phyloP scores from a whole-genome alignment of 768 basidiomycete species.

The Boletales sp. region DNA sequence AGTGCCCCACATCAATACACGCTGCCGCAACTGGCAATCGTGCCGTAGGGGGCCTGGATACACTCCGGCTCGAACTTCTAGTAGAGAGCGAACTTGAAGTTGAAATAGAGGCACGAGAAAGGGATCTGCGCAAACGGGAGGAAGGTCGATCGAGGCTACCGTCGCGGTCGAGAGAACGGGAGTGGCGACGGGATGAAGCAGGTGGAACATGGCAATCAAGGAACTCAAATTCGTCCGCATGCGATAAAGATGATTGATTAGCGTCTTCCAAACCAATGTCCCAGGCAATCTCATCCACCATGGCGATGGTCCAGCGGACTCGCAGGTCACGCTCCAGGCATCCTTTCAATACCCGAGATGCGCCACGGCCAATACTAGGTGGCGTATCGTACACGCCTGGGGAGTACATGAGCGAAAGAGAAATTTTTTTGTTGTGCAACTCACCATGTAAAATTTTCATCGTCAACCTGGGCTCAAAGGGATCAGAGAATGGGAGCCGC shows the following conservation, averaged over 20 bases:
- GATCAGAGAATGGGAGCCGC: slow-evolving; percentile 81
- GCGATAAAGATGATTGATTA: slow-evolving; percentile 25
- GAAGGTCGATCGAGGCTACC: slow-evolving; percentile 14
- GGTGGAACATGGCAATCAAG: slow-evolving; percentile 12
- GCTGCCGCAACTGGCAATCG: slow-evolving; percentile 23
- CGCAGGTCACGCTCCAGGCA: slow-evolving; percentile 67
- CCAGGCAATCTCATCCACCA: slow-evolving; percentile 80
- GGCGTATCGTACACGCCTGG: slow-evolving; percentile 65
- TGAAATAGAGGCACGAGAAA: slow-evolving; percentile 46
- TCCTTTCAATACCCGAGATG: slow-evolving; percentile 69
- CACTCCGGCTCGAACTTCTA: slow-evolving; percentile 38
- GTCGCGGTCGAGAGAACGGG: slow-evolving; percentile 29
- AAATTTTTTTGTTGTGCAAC: slow-evolving; percentile 23
- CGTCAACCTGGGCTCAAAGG: slow-evolving; percentile 87
- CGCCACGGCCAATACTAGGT: slow-evolving; percentile 51
- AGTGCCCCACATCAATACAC: slow-evolving; percentile 23
- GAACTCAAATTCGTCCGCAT: slow-evolving; percentile 28
- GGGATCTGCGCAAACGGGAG: slow-evolving; percentile 40
- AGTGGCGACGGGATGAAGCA: slow-evolving; percentile 18
- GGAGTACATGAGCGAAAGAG: slow-evolving; percentile 6
- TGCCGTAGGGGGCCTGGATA: slow-evolving; percentile 35
- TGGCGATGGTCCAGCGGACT: slow-evolving; percentile 74
- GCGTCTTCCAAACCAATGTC: slow-evolving; percentile 66
- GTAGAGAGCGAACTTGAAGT: slow-evolving; percentile 38
- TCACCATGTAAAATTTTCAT: slow-evolving; percentile 87